phyloP scores from a whole-genome alignment of 1,139 yeast species.

The Scheffersomyces lignicola region DNA sequence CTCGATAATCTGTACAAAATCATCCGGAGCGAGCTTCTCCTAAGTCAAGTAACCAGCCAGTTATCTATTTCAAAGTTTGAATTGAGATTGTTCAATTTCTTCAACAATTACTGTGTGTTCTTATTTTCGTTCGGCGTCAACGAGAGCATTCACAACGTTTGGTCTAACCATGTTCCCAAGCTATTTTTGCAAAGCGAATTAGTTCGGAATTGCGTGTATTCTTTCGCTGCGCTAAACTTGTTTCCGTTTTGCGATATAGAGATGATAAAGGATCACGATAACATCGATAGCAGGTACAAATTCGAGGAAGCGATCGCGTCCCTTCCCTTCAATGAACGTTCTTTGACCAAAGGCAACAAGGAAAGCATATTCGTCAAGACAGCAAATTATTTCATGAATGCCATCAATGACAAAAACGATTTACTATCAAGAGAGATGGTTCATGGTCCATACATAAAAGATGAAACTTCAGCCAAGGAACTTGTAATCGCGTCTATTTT shows the following conservation, averaged over 20 bases:
- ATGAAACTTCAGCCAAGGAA: constrained; percentile 20
- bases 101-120: constrained; percentile 26
- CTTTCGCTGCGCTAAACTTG: constrained; percentile 20
- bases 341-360: neutral
- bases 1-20: neutral
- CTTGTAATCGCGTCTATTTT: constrained; percentile 23
- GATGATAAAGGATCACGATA: neutral
- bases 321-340: neutral
- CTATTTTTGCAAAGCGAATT: constrained; percentile 22
- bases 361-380: constrained; percentile 15
- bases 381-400: constrained; percentile 22
- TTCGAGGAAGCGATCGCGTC: neutral
- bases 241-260: neutral
- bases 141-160: constrained; percentile 21
- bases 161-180: constrained; percentile 28
- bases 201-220: constrained; percentile 23
- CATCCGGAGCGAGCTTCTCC: constrained; percentile 6
- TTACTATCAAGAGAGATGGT: neutral
- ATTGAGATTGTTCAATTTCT: constrained; percentile 29
- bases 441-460: constrained; percentile 1
- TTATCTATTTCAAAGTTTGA: constrained; percentile 30
- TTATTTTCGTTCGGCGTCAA: constrained; percentile 20
- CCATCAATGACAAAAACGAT: constrained; percentile 10
- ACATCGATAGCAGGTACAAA: neutral
- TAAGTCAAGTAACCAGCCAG: constrained; percentile 17